phyloP scores from a whole-genome alignment of 768 basidiomycete species.

The Tricholoma furcatifolium region DNA sequence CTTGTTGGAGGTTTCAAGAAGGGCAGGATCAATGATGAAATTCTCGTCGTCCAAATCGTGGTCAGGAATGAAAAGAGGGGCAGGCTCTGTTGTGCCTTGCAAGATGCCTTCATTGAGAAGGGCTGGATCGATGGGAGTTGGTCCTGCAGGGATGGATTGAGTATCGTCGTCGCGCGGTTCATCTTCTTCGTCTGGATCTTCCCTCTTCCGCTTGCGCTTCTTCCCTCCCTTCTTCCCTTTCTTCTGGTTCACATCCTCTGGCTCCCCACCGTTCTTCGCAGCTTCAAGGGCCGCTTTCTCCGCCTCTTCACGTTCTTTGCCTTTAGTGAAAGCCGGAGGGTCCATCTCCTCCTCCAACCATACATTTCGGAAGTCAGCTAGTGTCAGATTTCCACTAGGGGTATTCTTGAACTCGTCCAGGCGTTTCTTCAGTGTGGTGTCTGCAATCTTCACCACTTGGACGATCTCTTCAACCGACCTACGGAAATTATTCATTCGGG shows the following conservation, averaged over 20 bases:
- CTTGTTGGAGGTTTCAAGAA: slow-evolving; percentile 28
- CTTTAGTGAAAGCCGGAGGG: slow-evolving; percentile 85
- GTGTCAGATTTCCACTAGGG: slow-evolving; percentile 77
- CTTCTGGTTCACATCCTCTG: slow-evolving; percentile 27
- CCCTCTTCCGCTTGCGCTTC: slow-evolving; percentile 38
- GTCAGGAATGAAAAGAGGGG: slow-evolving; percentile 44
- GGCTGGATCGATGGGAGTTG: slow-evolving; percentile 48
- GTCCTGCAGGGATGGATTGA: slow-evolving; percentile 17
- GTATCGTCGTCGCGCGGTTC: slow-evolving; percentile 25
- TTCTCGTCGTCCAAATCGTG: slow-evolving; percentile 38
- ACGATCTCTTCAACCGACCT: slow-evolving; percentile 94
- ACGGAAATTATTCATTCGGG: slow-evolving; percentile 97
- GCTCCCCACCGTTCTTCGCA: slow-evolving; percentile 24
- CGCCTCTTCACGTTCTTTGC: slow-evolving; percentile 66
- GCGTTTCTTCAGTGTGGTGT: slow-evolving; percentile 89
- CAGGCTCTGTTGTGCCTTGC: slow-evolving; percentile 45
- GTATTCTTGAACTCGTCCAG: slow-evolving; percentile 94
- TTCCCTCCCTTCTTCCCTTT: slow-evolving; percentile 31
- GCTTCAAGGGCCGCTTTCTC: slow-evolving; percentile 41
- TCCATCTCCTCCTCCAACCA: slow-evolving; percentile 93
- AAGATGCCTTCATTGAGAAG: slow-evolving; percentile 71
- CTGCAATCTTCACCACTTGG: slow-evolving; percentile 99
- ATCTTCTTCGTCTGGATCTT: slow-evolving; percentile 31
- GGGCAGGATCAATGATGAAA: slow-evolving; percentile 57
- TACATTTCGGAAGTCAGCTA: slow-evolving; percentile 86